These are phyloP conservation scores for Tetragonia tetragonoides DNA, from an alignment of 148 eudicot genomes.

Conservation along the genomic window DNA sequence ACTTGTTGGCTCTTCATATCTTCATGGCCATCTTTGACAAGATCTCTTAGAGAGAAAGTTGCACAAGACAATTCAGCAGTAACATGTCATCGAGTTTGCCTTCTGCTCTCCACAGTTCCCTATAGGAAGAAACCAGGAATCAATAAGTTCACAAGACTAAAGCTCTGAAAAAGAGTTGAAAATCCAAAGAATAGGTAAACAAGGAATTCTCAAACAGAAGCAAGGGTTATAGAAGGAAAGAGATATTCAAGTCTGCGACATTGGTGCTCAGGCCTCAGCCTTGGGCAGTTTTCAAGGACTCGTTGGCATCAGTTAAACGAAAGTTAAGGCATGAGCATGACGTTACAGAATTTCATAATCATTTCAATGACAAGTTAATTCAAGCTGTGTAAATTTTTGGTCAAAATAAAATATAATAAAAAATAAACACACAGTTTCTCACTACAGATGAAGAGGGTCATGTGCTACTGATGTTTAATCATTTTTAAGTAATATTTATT, in stretches of 20 bases:
- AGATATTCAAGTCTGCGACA: neutral
- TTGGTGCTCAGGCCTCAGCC: neutral
- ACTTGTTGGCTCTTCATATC: neutral
- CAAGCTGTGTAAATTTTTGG: too few species aligned
- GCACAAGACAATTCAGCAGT: neutral
- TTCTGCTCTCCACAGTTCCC: slow-evolving; percentile 3
- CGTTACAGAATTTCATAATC: neutral
- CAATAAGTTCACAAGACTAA: neutral
- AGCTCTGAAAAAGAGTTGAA: neutral
- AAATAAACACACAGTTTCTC: too few species aligned
- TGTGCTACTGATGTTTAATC: neutral
- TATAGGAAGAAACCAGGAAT: neutral
- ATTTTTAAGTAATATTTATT: neutral
- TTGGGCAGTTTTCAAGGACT: neutral
- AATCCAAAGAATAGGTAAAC: neutral
- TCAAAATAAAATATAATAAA: too few species aligned
- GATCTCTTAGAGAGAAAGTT: neutral
- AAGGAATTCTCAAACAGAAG: neutral
- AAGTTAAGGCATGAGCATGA: neutral
- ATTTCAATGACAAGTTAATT: too few species aligned
- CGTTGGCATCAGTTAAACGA: neutral
- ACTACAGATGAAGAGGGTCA: neutral
- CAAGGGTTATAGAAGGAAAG: neutral
- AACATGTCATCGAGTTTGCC: neutral
- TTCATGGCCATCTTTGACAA: neutral